Conservation (phyloP, 345 rosid species). For the Rhizophora mangle region DNA sequence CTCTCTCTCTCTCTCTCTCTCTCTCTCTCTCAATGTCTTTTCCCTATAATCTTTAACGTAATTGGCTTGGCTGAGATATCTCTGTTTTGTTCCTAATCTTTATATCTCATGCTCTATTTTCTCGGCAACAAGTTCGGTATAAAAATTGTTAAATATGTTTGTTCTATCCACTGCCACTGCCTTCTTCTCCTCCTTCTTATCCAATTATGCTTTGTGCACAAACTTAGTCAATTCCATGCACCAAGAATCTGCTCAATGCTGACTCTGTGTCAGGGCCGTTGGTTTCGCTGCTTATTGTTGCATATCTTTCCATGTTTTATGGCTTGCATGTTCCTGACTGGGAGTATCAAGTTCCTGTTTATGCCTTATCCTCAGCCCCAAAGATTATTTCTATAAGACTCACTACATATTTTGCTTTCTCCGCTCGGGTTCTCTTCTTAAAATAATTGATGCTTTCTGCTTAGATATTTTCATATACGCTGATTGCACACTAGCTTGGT, state of each 20-base stretch:
- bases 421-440: not conserved
- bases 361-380: conserved; percentile 37
- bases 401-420: not conserved
- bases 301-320: conserved; percentile 50
- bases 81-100: no score
- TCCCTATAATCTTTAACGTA: no score
- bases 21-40: no score
- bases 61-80: no score
- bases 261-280: conserved; percentile 44
- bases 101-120: no score
- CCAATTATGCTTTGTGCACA: not conserved
- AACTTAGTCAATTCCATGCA: not conserved
- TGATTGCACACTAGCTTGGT: not conserved
- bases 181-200: no score
- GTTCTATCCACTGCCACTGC: no score
- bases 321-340: conserved; percentile 77
- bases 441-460: not conserved
- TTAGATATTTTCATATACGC: not conserved
- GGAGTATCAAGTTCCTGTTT: conserved; percentile 59
- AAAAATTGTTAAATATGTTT: no score
- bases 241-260: not conserved
- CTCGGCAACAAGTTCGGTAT: no score
- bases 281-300: conserved; percentile 40
- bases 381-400: conserved; percentile 44
- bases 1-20: no score